Conservation (phyloP, 2,329 filamentous ascomycete species). For the Pseudogymnoascus sp. region DNA sequence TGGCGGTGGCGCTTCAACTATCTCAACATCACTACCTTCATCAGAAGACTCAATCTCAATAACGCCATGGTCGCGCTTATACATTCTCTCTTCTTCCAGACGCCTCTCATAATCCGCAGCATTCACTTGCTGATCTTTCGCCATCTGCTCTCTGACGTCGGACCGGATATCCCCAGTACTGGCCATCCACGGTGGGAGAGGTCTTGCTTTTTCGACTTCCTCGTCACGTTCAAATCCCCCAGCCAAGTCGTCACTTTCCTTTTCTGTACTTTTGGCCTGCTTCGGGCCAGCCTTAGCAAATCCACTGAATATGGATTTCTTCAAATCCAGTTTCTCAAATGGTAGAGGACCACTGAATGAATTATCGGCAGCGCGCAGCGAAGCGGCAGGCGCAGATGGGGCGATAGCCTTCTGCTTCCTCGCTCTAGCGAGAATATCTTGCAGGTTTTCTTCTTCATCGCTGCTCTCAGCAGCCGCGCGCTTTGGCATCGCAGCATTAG, state of each 20-base stretch:
- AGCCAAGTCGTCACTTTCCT: slow-evolving; percentile 25
- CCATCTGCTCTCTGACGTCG: slow-evolving; percentile 50
- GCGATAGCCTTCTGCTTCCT: slow-evolving; percentile 48
- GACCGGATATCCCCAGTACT: slow-evolving; percentile 59
- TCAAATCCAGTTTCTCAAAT: slow-evolving; percentile 77
- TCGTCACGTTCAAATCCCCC: slow-evolving; percentile 34
- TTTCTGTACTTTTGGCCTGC: background rate
- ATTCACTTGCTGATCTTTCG: slow-evolving; percentile 51
- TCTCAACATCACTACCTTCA: slow-evolving; percentile 46
- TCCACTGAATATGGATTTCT: slow-evolving; percentile 47
- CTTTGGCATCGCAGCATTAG: slow-evolving; percentile 52
- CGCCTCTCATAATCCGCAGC: slow-evolving; percentile 54
- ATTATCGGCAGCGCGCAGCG: slow-evolving; percentile 39
- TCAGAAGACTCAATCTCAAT: slow-evolving; percentile 59
- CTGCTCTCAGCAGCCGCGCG: slow-evolving; percentile 41
- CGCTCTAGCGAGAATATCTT: slow-evolving; percentile 66
- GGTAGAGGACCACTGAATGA: slow-evolving; percentile 75
- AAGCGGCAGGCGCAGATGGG: slow-evolving; percentile 9
- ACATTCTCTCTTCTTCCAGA: slow-evolving; percentile 45
- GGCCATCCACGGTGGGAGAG: slow-evolving; percentile 68
- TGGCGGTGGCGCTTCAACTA: slow-evolving; percentile 42
- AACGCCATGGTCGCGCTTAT: slow-evolving; percentile 41
- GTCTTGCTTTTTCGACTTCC: slow-evolving; percentile 32
- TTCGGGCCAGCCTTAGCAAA: background rate
- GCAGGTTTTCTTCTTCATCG: slow-evolving; percentile 74